phyloP scores from a whole-genome alignment of 169 alveolate species.

The Neospora caninum region DNA sequence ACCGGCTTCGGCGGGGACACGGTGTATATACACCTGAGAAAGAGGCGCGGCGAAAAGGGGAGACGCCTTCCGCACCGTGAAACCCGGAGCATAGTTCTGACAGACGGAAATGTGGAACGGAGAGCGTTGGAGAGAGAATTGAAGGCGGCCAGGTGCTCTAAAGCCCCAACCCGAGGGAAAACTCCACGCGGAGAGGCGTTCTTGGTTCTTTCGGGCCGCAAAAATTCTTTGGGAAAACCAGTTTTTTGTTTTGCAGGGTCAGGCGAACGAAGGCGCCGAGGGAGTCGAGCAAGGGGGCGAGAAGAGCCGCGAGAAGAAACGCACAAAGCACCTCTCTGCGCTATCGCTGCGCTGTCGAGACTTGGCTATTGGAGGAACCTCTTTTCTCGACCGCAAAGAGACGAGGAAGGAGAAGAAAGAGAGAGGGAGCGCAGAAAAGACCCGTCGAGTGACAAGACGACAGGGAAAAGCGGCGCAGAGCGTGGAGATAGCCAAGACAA shows the following conservation, averaged over 20 bases:
- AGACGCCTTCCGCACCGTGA: too few species aligned
- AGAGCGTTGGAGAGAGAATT: too few species aligned
- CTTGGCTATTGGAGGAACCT: neutral
- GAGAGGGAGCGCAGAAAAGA: neutral
- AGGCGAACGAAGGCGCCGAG: neutral
- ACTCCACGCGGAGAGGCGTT: neutral
- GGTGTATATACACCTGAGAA: too few species aligned
- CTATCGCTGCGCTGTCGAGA: too few species aligned
- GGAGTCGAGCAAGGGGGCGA: neutral
- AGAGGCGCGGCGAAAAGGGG: too few species aligned
- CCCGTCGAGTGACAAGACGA: neutral
- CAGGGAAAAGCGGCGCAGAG: neutral
- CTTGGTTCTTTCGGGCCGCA: neutral
- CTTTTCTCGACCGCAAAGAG: neutral
- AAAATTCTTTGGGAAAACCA: neutral
- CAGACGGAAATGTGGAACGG: too few species aligned
- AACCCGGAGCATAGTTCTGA: too few species aligned
- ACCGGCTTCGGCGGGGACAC: too few species aligned
- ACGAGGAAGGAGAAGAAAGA: neutral
- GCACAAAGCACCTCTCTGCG: neutral
- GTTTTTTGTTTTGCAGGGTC: neutral
- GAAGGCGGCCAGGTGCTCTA: too few species aligned
- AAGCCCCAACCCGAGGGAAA: too few species aligned
- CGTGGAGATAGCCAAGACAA: neutral
- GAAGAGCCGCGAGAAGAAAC: neutral